Percentiles rank a stretch among this genome's conserved stretches.
Evolutionary conservation across 768 basidiomycete species (phyloP).

Genomic region (Tricholoma bakamatsutake): DNA sequence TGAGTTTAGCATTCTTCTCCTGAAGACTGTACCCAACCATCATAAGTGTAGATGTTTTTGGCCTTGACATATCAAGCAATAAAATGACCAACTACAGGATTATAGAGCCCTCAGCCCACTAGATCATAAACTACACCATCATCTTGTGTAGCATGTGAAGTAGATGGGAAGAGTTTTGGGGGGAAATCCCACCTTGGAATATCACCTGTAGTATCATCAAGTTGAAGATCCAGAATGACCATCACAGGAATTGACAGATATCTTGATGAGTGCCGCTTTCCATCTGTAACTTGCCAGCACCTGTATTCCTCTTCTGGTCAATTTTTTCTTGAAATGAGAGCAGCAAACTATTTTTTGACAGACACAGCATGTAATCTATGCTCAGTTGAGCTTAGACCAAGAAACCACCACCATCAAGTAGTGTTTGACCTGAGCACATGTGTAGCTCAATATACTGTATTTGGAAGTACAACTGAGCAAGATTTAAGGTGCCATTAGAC

Average conservation of each 20-base stretch:
- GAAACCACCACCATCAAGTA: neutral
- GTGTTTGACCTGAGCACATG: constrained; percentile 17
- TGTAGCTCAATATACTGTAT: constrained; percentile 6
- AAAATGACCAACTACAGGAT: constrained; percentile 14
- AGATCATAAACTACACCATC: constrained; percentile 18
- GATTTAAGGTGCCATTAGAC: too few relatives aligned
- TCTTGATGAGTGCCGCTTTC: constrained; percentile 7
- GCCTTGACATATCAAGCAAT: constrained; percentile 16
- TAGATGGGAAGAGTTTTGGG: constrained; percentile 4
- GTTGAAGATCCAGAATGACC: constrained; percentile 16
- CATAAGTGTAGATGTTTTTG: constrained; percentile 17
- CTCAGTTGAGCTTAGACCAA: neutral
- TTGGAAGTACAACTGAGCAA: constrained; percentile 11
- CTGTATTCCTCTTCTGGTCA: neutral
- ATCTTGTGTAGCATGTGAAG: neutral
- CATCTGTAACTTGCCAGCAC: constrained; percentile 17
- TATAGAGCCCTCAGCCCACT: constrained; percentile 17
- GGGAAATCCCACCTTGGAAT: constrained; percentile 18
- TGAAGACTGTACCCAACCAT: constrained; percentile 12
- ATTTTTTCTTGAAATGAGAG: neutral
- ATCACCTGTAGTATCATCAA: constrained; percentile 12
- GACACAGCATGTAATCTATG: neutral
- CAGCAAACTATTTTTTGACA: neutral
- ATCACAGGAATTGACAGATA: constrained; percentile 8
- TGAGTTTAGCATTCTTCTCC: constrained; percentile 3